Conservation (phyloP, 2,329 filamentous ascomycete species). For the Coniochaeta ligniaria region DNA sequence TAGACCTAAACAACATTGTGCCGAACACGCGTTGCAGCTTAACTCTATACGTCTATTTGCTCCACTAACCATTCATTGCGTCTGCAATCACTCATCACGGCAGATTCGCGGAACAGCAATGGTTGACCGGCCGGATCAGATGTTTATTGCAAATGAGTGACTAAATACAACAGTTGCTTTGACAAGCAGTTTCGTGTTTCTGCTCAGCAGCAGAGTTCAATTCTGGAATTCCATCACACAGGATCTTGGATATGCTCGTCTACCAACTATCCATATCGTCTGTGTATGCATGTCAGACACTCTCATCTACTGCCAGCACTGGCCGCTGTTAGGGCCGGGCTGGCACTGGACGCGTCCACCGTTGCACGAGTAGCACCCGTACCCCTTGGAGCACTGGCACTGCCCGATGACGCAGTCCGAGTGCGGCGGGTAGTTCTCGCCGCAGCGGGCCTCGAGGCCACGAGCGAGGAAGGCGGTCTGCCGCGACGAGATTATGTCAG, state of each 20-base stretch:
- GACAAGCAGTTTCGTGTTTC: background rate
- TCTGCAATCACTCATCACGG: too few relatives aligned
- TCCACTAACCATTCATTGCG: too few relatives aligned
- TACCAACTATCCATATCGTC: too few relatives aligned
- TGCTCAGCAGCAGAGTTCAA: too few relatives aligned
- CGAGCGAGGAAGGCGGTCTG: background rate
- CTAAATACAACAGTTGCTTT: background rate
- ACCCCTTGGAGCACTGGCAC: constrained; percentile 4
- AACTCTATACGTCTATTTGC: background rate
- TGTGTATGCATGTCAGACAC: too few relatives aligned
- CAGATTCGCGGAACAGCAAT: background rate
- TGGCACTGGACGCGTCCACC: constrained; percentile 5
- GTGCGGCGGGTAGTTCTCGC: constrained; percentile 2
- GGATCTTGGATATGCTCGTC: too few relatives aligned
- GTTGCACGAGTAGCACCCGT: constrained; percentile 7
- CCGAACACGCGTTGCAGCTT: background rate
- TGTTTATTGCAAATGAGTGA: background rate
- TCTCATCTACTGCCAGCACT: constrained; percentile 1
- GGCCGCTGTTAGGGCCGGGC: constrained; percentile 1
- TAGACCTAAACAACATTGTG: too few relatives aligned
- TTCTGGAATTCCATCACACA: too few relatives aligned
- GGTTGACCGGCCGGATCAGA: background rate
- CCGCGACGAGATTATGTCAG: background rate
- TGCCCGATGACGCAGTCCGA: constrained; percentile 3
- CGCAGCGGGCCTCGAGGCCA: constrained; percentile 5